Evolutionary conservation across 2,329 filamentous ascomycete species (phyloP).

Genomic region (Diaporthe eres): DNA sequence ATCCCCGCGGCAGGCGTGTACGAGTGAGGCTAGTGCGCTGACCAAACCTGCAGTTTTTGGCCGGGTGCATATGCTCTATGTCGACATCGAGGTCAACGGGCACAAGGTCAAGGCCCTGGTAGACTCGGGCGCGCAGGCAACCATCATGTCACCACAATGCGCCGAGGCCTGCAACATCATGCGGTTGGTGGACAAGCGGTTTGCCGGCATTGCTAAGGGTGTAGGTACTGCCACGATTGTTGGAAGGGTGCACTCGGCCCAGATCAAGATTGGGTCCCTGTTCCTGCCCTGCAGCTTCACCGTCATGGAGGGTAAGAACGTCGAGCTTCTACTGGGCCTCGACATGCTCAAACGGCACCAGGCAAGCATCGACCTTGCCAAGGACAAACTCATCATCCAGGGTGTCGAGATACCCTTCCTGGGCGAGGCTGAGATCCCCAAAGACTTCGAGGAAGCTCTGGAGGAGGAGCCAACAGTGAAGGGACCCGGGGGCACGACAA

Average conservation of each 20-base stretch:
- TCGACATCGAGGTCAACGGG: constrained; percentile 94
- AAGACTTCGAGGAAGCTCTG: constrained; percentile 78
- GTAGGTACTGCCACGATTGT: constrained; percentile 96
- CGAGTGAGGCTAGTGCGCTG: constrained; percentile 33
- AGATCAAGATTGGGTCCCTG: constrained; percentile 91
- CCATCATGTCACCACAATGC: constrained; percentile 97
- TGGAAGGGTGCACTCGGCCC: constrained; percentile 93
- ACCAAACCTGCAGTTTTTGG: constrained; percentile 79
- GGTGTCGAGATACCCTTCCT: constrained; percentile 91
- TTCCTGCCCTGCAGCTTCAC: constrained; percentile 96
- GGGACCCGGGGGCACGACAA: constrained; percentile 89
- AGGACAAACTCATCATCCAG: constrained; percentile 89
- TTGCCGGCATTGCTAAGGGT: constrained; percentile 90
- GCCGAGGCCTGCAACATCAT: constrained; percentile 95
- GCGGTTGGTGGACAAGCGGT: constrained; percentile 93
- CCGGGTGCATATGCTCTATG: constrained; percentile 95
- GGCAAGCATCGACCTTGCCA: constrained; percentile 88
- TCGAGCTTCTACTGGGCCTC: constrained; percentile 91
- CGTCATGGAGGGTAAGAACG: constrained; percentile 98
- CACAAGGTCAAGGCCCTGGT: constrained; percentile 95
- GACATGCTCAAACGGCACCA: constrained; percentile 99
- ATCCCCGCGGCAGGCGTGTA: constrained; percentile 3
- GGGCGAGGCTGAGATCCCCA: constrained; percentile 95
- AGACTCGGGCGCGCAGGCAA: constrained; percentile 96
- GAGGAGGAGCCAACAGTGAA: constrained; percentile 86